phyloP scores from a whole-genome alignment of 2,329 filamentous ascomycete genomes.

The Rhinocladiella mackenziei region DNA sequence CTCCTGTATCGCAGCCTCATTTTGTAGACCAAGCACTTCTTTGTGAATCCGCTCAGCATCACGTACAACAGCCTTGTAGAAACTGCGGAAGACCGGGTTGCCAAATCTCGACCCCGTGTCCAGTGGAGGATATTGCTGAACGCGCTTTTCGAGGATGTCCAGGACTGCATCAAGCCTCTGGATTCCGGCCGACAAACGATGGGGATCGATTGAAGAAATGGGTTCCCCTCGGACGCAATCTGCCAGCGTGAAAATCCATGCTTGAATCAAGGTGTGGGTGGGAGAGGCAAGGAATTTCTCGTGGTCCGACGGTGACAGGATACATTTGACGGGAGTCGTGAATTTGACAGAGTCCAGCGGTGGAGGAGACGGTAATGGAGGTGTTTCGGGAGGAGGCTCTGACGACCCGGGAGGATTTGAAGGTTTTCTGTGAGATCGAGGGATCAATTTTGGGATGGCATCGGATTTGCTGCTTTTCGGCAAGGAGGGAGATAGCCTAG shows the following conservation, averaged over 20 bases:
- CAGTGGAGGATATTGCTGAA: constrained; percentile 69
- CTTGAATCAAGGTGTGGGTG: constrained; percentile 69
- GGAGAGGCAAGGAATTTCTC: constrained; percentile 73
- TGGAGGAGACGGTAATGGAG: constrained; percentile 65
- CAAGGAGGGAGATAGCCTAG: neutral
- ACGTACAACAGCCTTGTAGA: constrained; percentile 56
- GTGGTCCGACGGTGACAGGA: constrained; percentile 76
- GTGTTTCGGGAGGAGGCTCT: constrained; percentile 69
- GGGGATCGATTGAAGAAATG: constrained; percentile 57
- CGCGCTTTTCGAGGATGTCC: constrained; percentile 62
- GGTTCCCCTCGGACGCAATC: constrained; percentile 72
- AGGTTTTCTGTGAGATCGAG: constrained; percentile 35
- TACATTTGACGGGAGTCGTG: constrained; percentile 67
- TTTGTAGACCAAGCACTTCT: constrained; percentile 38
- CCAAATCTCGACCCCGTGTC: constrained; percentile 92
- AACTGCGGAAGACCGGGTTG: constrained; percentile 82
- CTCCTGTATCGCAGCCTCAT: constrained; percentile 59
- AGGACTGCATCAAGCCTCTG: constrained; percentile 66
- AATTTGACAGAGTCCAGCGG: constrained; percentile 59
- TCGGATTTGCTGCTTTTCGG: constrained; percentile 1
- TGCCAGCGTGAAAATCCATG: constrained; percentile 82
- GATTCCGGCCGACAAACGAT: constrained; percentile 59
- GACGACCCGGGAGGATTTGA: constrained; percentile 29
- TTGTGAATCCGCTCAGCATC: constrained; percentile 42
- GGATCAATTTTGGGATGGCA: constrained; percentile 26